Evolutionary conservation across 2,329 filamentous ascomycete genomes (phyloP).

Genomic region (Simplicillium sp.): DNA sequence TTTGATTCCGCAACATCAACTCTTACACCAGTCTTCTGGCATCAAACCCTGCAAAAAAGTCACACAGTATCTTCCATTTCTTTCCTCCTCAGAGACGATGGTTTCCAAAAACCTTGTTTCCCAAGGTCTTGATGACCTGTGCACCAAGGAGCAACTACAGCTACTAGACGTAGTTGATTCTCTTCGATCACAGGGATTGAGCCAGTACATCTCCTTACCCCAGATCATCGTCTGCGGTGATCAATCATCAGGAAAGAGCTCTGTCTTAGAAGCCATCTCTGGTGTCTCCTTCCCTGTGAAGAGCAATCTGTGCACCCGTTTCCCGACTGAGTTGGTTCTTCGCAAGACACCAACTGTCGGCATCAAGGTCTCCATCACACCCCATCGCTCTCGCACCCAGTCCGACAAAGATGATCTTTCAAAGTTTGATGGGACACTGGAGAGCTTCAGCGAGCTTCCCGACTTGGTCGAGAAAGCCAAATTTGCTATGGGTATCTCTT

Average conservation of each 20-base stretch:
- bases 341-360: conserved; percentile 16
- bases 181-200: conserved; percentile 23
- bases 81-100: no score
- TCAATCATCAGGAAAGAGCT: conserved; percentile 47
- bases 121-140: conserved; percentile 1
- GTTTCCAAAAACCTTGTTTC: neutral
- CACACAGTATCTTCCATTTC: no score
- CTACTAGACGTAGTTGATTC: conserved; percentile 26
- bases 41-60: no score
- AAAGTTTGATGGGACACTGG: conserved; percentile 13
- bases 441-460: conserved; percentile 26
- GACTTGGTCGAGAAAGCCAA: conserved; percentile 38
- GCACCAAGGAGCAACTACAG: conserved; percentile 8
- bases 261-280: conserved; percentile 46
- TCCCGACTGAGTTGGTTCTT: conserved; percentile 44
- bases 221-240: conserved; percentile 47
- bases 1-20: no score
- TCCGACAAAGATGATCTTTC: neutral
- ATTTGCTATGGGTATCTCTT: conserved; percentile 30
- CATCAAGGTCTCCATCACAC: conserved; percentile 15
- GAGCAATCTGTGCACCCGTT: conserved; percentile 43
- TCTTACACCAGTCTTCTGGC: no score
- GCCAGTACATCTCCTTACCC: conserved; percentile 26
- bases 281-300: conserved; percentile 42
- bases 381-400: conserved; percentile 4